Conservation (phyloP, 2,329 filamentous ascomycete species). For the Alternaria sp. region DNA sequence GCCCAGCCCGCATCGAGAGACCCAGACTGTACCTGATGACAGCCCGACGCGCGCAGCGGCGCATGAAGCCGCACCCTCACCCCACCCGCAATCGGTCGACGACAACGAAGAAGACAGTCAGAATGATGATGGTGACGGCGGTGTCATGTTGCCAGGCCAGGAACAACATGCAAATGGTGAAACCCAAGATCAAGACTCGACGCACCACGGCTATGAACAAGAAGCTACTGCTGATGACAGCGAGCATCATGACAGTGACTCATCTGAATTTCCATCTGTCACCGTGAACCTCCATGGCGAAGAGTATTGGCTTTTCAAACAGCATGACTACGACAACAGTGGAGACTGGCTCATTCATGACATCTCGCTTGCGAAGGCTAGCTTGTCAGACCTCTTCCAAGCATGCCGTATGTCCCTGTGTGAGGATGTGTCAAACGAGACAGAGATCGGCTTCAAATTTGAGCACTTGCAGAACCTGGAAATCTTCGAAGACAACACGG, state of each 20-base stretch:
- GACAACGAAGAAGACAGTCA: slow-evolving; percentile 7
- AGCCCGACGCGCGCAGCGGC: background rate
- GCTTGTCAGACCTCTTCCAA: slow-evolving; percentile 61
- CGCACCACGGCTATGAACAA: slow-evolving; percentile 19
- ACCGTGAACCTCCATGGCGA: slow-evolving; percentile 38
- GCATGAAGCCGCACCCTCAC: background rate
- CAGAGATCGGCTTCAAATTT: slow-evolving; percentile 53
- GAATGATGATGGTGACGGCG: slow-evolving; percentile 19
- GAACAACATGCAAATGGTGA: slow-evolving; percentile 10
- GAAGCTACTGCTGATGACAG: slow-evolving; percentile 10
- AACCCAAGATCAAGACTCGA: background rate
- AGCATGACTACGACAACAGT: slow-evolving; percentile 36
- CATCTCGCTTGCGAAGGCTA: slow-evolving; percentile 25
- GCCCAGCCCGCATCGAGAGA: slow-evolving; percentile 2
- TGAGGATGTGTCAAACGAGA: slow-evolving; percentile 61
- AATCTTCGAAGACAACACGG: slow-evolving; percentile 40
- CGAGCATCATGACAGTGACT: slow-evolving; percentile 14
- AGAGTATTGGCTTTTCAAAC: slow-evolving; percentile 41
- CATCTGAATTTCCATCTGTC: slow-evolving; percentile 24
- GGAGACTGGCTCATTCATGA: slow-evolving; percentile 41
- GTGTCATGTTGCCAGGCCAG: slow-evolving; percentile 18
- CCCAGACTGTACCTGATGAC: background rate
- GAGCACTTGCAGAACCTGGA: slow-evolving; percentile 49
- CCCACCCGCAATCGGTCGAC: background rate
- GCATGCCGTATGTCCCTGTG: slow-evolving; percentile 62